Evolutionary conservation across 352 stramenopile species (phyloP), one percentile per base, ranked within the genome.

Genomic region (Phytophthora lateralis): DNA sequence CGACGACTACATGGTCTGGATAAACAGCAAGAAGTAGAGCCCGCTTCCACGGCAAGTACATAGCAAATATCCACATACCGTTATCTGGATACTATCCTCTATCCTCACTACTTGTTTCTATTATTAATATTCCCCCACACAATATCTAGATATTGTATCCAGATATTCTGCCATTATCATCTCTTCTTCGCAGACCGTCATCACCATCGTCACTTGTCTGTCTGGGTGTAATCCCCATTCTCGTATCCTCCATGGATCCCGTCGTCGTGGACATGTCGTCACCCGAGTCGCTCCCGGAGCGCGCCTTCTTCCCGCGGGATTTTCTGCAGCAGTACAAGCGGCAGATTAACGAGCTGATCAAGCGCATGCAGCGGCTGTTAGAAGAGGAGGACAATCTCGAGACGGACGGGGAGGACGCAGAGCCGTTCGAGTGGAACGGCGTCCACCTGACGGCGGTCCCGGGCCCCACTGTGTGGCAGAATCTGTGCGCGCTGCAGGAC

Each of bases 1-100:
- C 52, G 88, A 96, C 68, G 88, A 96, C 69, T 96, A 85, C 69
- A 94, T 96, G 85, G 67, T 68, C 34, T 93, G 85, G 80, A 87
- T 93, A 87, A 77, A 90, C 53, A 75, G 59, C 20, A 80, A 80
- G 54, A 90, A 90, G 64, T 71, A 85, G 63, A 45, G 17, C 9
- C 3, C n/a, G 4, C 37, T 21, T 32, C 27, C 1, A 11, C 27
- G 27, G 27, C 27, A 32, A 32, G 27, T 32, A 32, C 27, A 38
- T 38, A 6, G 8, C 10, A 38, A 30, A 38, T 38, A 38, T 38
- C 32, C 32, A 38, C 27, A 10, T 29, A 29, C 27, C 7, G 27
- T 32, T 32, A 32, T 32, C 27, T 32, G 27, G 27, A 32, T 10
- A 11, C 7, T 32, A 11, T 32, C 27, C 27, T 12, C 6, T 7